Conservation (phyloP, 2,329 filamentous ascomycete species). For the Colletotrichum sp. region DNA sequence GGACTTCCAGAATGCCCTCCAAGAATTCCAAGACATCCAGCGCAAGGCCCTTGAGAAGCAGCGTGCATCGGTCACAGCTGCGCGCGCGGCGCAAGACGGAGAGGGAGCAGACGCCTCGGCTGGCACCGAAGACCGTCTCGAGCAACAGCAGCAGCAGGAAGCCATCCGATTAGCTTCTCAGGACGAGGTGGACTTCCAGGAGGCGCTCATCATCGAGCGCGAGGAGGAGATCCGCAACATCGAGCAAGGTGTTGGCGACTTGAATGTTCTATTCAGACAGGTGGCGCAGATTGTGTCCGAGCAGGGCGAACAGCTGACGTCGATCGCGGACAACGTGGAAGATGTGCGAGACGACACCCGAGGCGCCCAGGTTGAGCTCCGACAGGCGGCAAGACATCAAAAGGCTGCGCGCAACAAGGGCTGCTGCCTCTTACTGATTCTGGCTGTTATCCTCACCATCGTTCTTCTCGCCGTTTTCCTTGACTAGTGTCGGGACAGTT, state of each 20-base stretch:
- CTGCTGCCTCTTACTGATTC: slow-evolving; percentile 87
- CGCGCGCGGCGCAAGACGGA: slow-evolving; percentile 77
- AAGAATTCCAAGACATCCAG: slow-evolving; percentile 93
- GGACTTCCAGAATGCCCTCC: slow-evolving; percentile 87
- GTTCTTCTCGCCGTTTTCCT: slow-evolving; percentile 86
- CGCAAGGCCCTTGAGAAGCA: slow-evolving; percentile 91
- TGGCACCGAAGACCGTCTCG: slow-evolving; percentile 36
- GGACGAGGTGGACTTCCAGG: slow-evolving; percentile 97
- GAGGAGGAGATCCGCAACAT: slow-evolving; percentile 98
- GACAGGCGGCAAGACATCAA: slow-evolving; percentile 88
- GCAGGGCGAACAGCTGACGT: slow-evolving; percentile 87
- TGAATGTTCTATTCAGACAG: slow-evolving; percentile 96
- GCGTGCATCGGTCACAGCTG: slow-evolving; percentile 82
- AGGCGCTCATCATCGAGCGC: slow-evolving; percentile 92
- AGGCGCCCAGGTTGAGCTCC: slow-evolving; percentile 85
- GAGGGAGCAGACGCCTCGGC: slow-evolving; percentile 31
- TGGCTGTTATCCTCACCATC: slow-evolving; percentile 88
- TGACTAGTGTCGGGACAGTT: slow-evolving; percentile 50
- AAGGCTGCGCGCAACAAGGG: slow-evolving; percentile 94
- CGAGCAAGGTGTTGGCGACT: slow-evolving; percentile 91
- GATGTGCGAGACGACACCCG: slow-evolving; percentile 81
- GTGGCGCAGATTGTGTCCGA: slow-evolving; percentile 97
- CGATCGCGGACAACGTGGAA: slow-evolving; percentile 88
- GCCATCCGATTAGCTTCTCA: slow-evolving; percentile 85
- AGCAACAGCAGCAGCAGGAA: slow-evolving; percentile 68